Conservation (phyloP, 2,329 filamentous ascomycete species). For the Furcasterigmium sp. region DNA sequence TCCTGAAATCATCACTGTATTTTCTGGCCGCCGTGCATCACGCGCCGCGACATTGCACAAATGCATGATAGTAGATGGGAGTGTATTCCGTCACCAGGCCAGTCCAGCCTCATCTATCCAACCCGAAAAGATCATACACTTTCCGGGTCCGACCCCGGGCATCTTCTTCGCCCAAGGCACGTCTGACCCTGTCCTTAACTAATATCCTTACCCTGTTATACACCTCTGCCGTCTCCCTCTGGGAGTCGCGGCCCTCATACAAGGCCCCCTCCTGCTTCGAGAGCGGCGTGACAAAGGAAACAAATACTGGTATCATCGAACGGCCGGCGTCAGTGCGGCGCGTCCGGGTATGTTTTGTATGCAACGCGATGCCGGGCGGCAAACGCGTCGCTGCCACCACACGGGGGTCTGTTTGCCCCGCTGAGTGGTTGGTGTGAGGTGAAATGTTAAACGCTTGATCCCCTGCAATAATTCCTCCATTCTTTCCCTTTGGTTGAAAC, state of each 20-base stretch:
- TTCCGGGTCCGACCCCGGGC: background rate
- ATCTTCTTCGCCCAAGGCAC: background rate
- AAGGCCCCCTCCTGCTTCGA: background rate
- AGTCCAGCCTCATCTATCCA: background rate
- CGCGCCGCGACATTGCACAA: too few species aligned
- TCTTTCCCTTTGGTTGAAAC: background rate
- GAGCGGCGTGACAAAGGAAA: constrained; percentile 11
- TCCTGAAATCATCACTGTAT: too few species aligned
- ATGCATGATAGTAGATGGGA: constrained; percentile 3
- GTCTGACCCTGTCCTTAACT: background rate
- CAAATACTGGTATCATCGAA: constrained; percentile 1
- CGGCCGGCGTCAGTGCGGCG: background rate
- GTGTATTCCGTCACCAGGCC: constrained; percentile 2
- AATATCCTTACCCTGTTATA: background rate
- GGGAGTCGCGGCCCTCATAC: background rate
- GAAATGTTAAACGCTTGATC: background rate
- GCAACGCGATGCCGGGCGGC: background rate
- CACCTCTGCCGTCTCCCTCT: background rate
- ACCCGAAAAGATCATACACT: background rate
- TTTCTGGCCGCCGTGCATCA: too few species aligned
- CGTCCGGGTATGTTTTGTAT: background rate
- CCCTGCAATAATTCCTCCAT: constrained; percentile 5
- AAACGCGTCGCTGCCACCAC: background rate
- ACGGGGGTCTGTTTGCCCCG: background rate
- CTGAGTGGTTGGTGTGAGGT: too few species aligned